Evolutionary conservation across 257 asterid species (phyloP).

Genomic region (Fraxinus cuspidata): DNA sequence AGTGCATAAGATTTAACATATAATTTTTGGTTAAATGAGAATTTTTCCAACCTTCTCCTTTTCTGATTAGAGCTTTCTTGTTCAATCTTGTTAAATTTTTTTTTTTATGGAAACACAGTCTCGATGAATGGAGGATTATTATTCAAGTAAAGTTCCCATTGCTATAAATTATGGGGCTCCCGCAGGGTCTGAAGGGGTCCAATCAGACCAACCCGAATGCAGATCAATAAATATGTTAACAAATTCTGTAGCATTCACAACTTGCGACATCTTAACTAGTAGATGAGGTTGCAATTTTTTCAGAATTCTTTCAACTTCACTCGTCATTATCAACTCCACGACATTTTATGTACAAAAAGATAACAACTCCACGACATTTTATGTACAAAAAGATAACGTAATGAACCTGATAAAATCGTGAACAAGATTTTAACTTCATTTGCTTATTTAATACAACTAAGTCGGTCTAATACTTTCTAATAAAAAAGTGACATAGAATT

Average conservation of each 20-base stretch:
- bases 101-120: not conserved
- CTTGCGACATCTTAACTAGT: constrained; percentile 40
- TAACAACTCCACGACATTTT: not conserved
- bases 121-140: not conserved
- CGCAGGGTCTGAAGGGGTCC: not conserved
- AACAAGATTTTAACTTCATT: too few species aligned
- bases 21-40: too few species aligned
- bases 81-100: not conserved
- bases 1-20: too few species aligned
- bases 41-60: too few species aligned
- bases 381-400: too few species aligned
- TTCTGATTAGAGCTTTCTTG: too few species aligned
- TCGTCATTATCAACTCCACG: constrained; percentile 4
- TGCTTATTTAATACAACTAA: too few species aligned
- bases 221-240: not conserved
- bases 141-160: not conserved
- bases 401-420: too few species aligned
- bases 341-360: not conserved
- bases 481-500: too few species aligned
- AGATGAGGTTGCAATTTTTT: constrained; percentile 25
- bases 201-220: not conserved
- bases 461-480: too few species aligned
- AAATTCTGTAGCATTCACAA: constrained; percentile 31
- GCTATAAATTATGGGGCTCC: not conserved
- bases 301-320: constrained; percentile 14